A percentile compares a stretch with the other conserved stretches of the same genome.
These are phyloP conservation scores for Thermothelomyces thermophilus DNA, from an alignment of 2,329 filamentous ascomycete species.

Conservation along the genomic window DNA sequence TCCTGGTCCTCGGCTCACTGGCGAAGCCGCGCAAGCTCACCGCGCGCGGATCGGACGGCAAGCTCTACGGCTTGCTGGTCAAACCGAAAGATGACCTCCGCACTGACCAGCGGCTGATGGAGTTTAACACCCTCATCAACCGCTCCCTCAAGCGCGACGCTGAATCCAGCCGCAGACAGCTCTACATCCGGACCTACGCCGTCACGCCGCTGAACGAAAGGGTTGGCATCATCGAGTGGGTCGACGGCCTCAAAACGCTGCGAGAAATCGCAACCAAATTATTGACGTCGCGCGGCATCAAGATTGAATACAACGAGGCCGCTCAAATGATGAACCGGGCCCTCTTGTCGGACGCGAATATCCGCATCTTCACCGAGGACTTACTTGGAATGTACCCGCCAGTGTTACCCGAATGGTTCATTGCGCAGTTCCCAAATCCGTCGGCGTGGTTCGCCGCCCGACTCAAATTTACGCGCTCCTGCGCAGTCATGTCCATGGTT, in stretches of 20 bases:
- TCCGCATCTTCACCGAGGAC: conserved; percentile 63
- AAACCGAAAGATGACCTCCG: conserved; percentile 97
- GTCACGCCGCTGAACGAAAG: conserved; percentile 97
- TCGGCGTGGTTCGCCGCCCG: conserved; percentile 87
- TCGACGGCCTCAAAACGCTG: conserved; percentile 89
- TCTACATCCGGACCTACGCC: conserved; percentile 95
- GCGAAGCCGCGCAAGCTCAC: conserved; percentile 88
- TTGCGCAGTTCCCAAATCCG: conserved; percentile 89
- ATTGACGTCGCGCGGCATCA: conserved; percentile 68
- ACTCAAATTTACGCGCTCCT: conserved; percentile 83
- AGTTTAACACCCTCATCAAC: conserved; percentile 98
- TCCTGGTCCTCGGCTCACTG: conserved; percentile 81
- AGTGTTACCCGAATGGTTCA: conserved; percentile 89
- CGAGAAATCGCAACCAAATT: conserved; percentile 80
- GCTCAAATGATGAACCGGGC: conserved; percentile 58
- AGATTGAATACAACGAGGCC: conserved; percentile 63
- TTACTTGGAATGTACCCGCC: conserved; percentile 65
- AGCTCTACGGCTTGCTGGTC: conserved; percentile 81
- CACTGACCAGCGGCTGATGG: conserved; percentile 97
- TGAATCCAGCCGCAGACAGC: conserved; percentile 79
- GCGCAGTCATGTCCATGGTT: conserved; percentile 99
- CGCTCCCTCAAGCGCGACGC: conserved; percentile 85
- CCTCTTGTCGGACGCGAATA: conserved; percentile 49
- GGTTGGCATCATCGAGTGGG: conserved; percentile 97
- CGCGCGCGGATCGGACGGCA: conserved; percentile 82